Evolutionary conservation across 352 stramenopile genomes (phyloP).

Genomic region (Phytophthora lateralis): DNA sequence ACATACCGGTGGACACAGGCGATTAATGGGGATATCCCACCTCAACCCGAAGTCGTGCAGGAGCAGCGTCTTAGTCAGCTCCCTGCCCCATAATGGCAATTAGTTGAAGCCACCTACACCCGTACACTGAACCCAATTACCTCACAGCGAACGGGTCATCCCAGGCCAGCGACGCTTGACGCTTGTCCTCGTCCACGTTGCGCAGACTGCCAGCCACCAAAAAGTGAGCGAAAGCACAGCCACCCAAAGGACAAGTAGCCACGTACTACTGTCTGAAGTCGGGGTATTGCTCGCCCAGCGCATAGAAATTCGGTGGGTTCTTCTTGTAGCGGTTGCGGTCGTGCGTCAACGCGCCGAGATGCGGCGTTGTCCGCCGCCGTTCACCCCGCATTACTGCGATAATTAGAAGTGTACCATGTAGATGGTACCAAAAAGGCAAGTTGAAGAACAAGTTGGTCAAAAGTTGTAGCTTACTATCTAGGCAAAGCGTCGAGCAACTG

Average conservation of each 20-base stretch:
- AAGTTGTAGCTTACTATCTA: background rate
- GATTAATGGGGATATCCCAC: constrained; percentile 91
- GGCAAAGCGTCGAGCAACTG: constrained; percentile 53
- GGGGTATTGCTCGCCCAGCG: constrained; percentile 63
- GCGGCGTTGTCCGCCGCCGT: constrained; percentile 58
- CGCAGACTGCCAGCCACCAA: constrained; percentile 43
- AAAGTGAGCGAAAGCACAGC: background rate
- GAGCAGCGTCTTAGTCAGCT: constrained; percentile 93
- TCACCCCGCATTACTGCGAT: constrained; percentile 45
- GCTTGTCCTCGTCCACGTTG: constrained; percentile 65
- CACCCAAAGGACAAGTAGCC: background rate
- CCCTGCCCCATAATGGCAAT: constrained; percentile 48
- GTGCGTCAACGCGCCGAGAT: constrained; percentile 68
- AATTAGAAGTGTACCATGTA: constrained; percentile 1
- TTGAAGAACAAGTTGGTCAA: background rate
- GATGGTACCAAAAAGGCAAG: constrained; percentile 14
- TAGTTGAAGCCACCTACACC: constrained; percentile 11
- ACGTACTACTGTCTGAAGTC: constrained; percentile 72
- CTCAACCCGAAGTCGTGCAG: constrained; percentile 90
- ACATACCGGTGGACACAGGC: constrained; percentile 94
- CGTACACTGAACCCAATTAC: constrained; percentile 27
- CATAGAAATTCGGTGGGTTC: constrained; percentile 77
- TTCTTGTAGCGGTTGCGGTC: constrained; percentile 77
- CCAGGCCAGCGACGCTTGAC: constrained; percentile 67
- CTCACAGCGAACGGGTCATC: constrained; percentile 78